Evolutionary conservation across 345 rosid species (phyloP).

Genomic region (Geranium brycei): DNA sequence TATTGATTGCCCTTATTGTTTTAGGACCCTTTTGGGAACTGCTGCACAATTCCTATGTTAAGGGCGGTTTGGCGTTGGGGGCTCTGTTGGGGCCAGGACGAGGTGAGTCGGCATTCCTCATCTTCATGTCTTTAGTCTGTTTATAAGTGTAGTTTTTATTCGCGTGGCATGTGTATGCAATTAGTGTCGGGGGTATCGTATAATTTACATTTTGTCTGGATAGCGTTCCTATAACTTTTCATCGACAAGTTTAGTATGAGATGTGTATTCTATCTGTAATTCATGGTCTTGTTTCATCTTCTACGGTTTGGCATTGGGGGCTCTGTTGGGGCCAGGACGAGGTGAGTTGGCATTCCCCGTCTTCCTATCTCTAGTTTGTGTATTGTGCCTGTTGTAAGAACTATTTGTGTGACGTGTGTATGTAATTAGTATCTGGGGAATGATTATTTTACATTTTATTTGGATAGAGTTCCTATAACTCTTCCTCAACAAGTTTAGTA

Average conservation of each 20-base stretch:
- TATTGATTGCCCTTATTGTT: conserved; percentile 14
- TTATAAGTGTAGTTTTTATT: conserved; percentile 22
- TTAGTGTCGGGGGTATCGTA: not conserved
- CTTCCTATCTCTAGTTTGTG: not conserved
- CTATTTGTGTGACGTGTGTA: not conserved
- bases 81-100: conserved; percentile 91
- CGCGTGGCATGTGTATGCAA: not conserved
- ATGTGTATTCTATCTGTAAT: not conserved
- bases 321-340: conserved; percentile 90
- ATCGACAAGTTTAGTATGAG: not conserved
- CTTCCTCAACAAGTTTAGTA: not conserved
- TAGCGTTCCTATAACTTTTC: not conserved
- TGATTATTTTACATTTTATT: not conserved
- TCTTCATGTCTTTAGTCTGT: not conserved
- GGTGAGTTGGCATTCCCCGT: conserved; percentile 28
- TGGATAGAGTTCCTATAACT: not conserved
- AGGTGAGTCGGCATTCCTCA: conserved; percentile 34
- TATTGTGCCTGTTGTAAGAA: no score
- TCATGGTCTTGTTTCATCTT: not conserved
- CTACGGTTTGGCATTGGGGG: conserved; percentile 15
- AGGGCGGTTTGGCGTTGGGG: conserved; percentile 68
- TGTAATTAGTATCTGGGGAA: not conserved
- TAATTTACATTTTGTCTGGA: not conserved
- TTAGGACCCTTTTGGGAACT: conserved; percentile 61
- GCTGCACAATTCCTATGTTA: conserved; percentile 70